Base-by-base conservation (phyloP, 2,329 filamentous ascomycete species). In the Pseudomassariella vexata region DNA sequence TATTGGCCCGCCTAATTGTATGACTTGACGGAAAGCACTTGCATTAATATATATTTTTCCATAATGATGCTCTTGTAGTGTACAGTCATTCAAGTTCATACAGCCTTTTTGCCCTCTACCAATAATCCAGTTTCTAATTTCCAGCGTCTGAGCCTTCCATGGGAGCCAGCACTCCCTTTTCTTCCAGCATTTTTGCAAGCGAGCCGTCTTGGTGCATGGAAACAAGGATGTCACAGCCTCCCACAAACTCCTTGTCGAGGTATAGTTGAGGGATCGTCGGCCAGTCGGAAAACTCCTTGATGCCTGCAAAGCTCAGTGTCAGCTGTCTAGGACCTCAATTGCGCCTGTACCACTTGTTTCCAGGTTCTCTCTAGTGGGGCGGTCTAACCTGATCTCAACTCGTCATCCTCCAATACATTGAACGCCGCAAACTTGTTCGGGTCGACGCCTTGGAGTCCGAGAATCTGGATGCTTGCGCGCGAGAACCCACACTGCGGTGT, bases 241-340 rank as follows among this genome's bases (percentile, higher is more conserved):
- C 92, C 28, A 98, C 71, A 56, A 98, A 98, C 58, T 98, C 90
- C 65, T 90, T 90, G 42, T 94, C 79, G 31, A 98, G 72, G 62
- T 96, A 98, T 12, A 98, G 73, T 62, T 98, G 92, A 6, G 92
- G 92, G 56, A 98, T 96, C 14, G 92, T 98, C 10, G 92, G 92
- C 92, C 92, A 98, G 57, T 96, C 92, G 2, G 89, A 95, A 70
- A 92, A 98, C 64, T 98, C 90, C 66, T 98, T 98, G 67, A 98
- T 95, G 32, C 92, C 90, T 89, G 45, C 25, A n/a, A n/a, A n/a
- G 26, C 8, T 19, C 15, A 12, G 20, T 11, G 38, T 40, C 14
- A 42, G 32, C 34, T 34, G 5, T 23, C 22, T 26, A 11, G 12
- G 7, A 5, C 16, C 19, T 24, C n/a, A n/a, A n/a, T n/a, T n/a